phyloP scores from a whole-genome alignment of 2,329 filamentous ascomycete genomes.

The Uncinocarpus reesii region DNA sequence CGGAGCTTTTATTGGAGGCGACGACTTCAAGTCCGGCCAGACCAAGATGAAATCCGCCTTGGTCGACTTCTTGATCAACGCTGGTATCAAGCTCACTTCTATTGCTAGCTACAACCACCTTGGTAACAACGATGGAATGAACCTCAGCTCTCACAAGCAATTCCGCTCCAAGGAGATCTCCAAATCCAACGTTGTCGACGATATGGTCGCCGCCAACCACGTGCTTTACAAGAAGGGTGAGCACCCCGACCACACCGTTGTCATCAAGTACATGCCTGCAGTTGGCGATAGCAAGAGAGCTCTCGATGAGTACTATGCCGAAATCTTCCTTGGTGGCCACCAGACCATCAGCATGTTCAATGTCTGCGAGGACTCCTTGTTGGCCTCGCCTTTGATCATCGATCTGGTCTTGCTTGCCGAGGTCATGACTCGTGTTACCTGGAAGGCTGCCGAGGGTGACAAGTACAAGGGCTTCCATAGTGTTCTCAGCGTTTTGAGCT shows the following conservation, averaged over 20 bases:
- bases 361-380: conserved; percentile 94
- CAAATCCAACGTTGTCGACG: conserved; percentile 98
- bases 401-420: conserved; percentile 87
- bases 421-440: conserved; percentile 97
- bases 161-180: conserved; percentile 99
- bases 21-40: conserved; percentile 99
- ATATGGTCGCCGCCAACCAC: conserved; percentile 95
- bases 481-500: conserved; percentile 92
- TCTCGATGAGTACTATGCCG: conserved; percentile 96
- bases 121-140: conserved; percentile 98
- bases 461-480: conserved; percentile 93
- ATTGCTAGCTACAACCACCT: conserved; percentile 99
- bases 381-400: conserved; percentile 93
- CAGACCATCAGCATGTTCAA: conserved; percentile 98
- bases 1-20: conserved; percentile 84
- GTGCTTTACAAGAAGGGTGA: conserved; percentile 85
- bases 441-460: conserved; percentile 57
- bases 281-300: conserved; percentile 99
- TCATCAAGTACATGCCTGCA: conserved; percentile 99
- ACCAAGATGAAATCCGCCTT: conserved; percentile 99
- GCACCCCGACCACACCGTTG: conserved; percentile 94
- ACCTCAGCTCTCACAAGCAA: conserved; percentile 91
- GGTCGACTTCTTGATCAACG: conserved; percentile 96
- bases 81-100: conserved; percentile 95
- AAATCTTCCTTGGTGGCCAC: conserved; percentile 98